These are phyloP conservation scores for Saccharomyces hybrid DNA, from an alignment of 1,139 yeast species.

Conservation along the genomic window DNA sequence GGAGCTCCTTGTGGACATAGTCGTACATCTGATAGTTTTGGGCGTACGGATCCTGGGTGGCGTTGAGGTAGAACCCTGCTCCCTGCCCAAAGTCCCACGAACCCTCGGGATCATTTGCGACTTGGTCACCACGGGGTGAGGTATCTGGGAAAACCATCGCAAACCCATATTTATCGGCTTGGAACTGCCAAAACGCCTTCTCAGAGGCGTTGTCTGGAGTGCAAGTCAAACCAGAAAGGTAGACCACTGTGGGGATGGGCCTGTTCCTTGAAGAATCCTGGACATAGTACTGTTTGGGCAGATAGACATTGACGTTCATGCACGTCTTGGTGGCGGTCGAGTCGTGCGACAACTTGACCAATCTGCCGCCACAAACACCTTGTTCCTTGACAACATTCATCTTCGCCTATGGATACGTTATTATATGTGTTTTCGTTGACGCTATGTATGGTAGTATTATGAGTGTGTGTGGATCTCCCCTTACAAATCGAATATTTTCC, in stretches of 20 bases:
- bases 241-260: constrained; percentile 64
- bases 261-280: constrained; percentile 9
- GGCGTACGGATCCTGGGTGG: constrained; percentile 65
- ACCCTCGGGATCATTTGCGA: constrained; percentile 80
- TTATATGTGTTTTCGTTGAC: background rate
- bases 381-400: constrained; percentile 36
- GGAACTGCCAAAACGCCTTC: constrained; percentile 80
- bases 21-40: constrained; percentile 78
- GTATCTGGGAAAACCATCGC: too few species aligned
- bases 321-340: constrained; percentile 57
- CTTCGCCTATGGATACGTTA: background rate
- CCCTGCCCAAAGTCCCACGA: constrained; percentile 93
- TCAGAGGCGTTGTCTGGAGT: constrained; percentile 90
- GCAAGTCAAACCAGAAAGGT: constrained; percentile 86
- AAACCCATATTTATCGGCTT: constrained; percentile 73
- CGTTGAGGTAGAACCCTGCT: constrained; percentile 90
- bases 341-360: constrained; percentile 66
- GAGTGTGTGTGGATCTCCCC: background rate
- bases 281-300: constrained; percentile 51
- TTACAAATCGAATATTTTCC: background rate
- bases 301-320: constrained; percentile 77
- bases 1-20: constrained; percentile 72
- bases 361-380: constrained; percentile 64
- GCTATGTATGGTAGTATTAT: background rate
- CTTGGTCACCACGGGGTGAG: constrained; percentile 48